Evolutionary conservation across 371 early-diverging fungal genomes (phyloP).

Genomic region (Cokeromyces recurvatus): DNA sequence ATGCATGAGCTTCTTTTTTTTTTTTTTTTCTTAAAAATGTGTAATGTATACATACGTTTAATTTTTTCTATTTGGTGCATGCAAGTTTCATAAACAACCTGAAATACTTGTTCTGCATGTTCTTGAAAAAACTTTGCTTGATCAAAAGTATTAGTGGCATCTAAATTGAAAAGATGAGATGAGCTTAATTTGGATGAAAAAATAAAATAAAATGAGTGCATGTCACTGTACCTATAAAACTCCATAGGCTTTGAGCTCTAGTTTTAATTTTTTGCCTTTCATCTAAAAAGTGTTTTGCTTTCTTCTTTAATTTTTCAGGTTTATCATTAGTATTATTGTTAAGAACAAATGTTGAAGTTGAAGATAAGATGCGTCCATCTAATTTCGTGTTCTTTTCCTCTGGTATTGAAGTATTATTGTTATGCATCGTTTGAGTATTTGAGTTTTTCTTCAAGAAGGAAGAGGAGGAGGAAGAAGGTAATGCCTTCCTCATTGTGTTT

Average conservation of each 20-base stretch:
- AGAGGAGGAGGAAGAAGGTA: constrained; percentile 7
- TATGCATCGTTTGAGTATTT: no score
- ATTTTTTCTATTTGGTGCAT: constrained; percentile 72
- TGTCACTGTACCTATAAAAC: constrained; percentile 56
- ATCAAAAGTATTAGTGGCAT: constrained; percentile 67
- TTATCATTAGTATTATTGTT: constrained; percentile 42
- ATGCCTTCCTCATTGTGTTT: constrained; percentile 8
- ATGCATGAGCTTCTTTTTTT: no score
- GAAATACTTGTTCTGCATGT: constrained; percentile 67
- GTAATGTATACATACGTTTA: constrained; percentile 52
- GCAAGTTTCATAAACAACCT: constrained; percentile 65
- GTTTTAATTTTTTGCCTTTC: constrained; percentile 73
- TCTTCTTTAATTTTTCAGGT: constrained; percentile 60
- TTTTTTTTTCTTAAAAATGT: no score
- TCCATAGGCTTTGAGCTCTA: constrained; percentile 63
- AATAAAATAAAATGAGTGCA: neutral
- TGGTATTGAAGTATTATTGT: neutral
- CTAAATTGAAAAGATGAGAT: constrained; percentile 28
- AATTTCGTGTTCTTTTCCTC: neutral
- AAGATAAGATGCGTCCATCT: constrained; percentile 34
- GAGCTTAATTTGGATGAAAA: neutral
- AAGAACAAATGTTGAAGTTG: constrained; percentile 37
- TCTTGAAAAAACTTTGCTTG: constrained; percentile 78
- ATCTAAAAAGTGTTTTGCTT: constrained; percentile 74
- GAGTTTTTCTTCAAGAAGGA: no score